Conservation (phyloP, 2,329 filamentous ascomycete genomes). For the Calonectria honghensis region DNA sequence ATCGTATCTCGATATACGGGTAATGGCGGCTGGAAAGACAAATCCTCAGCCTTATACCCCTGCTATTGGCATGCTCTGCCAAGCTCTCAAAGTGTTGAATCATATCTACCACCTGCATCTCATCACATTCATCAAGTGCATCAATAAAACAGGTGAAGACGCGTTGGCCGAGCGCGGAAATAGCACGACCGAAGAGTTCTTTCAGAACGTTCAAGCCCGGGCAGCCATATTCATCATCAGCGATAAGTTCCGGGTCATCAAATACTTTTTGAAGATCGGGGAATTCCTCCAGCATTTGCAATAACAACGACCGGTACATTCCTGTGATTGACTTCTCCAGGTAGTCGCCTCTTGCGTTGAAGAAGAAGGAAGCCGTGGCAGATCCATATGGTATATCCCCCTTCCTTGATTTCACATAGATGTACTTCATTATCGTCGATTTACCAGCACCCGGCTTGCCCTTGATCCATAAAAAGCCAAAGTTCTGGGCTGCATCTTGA, state of each 20-base stretch:
- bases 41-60: slow-evolving; percentile 54
- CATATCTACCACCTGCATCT: slow-evolving; percentile 64
- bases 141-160: slow-evolving; percentile 45
- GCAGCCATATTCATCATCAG: not conserved
- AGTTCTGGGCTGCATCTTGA: not conserved
- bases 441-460: slow-evolving; percentile 68
- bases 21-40: slow-evolving; percentile 69
- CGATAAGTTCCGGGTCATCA: slow-evolving; percentile 36
- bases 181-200: slow-evolving; percentile 49
- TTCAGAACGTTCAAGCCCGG: slow-evolving; percentile 44
- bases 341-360: slow-evolving; percentile 66
- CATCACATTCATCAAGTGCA: slow-evolving; percentile 70
- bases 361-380: slow-evolving; percentile 68
- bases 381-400: not conserved
- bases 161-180: slow-evolving; percentile 38
- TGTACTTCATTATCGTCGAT: slow-evolving; percentile 68
- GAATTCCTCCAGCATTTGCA: slow-evolving; percentile 64
- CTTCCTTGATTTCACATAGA: slow-evolving; percentile 41
- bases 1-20: slow-evolving; percentile 61
- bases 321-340: slow-evolving; percentile 68
- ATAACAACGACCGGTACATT: slow-evolving; percentile 70
- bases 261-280: slow-evolving; percentile 60
- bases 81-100: slow-evolving; percentile 65
- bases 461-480: slow-evolving; percentile 67
- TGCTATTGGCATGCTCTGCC: slow-evolving; percentile 53